These are phyloP conservation scores for Cyclanthera cordifolia DNA, from an alignment of 306 rosid species.

Conservation along the genomic window DNA sequence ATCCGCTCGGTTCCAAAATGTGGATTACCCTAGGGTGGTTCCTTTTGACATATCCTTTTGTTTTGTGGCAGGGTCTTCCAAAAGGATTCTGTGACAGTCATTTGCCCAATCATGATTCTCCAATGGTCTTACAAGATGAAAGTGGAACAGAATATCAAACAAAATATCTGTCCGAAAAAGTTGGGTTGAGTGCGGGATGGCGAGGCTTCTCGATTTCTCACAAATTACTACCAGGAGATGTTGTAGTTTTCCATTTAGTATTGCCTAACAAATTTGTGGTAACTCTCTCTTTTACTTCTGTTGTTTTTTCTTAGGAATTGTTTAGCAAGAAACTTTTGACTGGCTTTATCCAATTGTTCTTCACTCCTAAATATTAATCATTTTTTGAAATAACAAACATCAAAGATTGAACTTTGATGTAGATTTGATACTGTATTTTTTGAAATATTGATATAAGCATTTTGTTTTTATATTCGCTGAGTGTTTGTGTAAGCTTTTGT, in stretches of 20 bases:
- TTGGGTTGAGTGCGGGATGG: constrained; percentile 21
- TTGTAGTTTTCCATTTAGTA: constrained; percentile 18
- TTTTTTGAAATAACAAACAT: neutral
- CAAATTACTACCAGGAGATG: constrained; percentile 13
- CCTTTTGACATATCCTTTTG: neutral
- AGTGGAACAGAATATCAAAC: constrained; percentile 11
- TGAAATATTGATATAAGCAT: too few relatives aligned
- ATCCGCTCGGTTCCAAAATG: neutral
- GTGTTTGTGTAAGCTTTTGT: too few relatives aligned
- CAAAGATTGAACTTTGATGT: neutral
- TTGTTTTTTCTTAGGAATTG: neutral
- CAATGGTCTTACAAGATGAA: constrained; percentile 21
- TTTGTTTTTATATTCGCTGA: too few relatives aligned
- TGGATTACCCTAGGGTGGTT: neutral
- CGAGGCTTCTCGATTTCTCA: constrained; percentile 13
- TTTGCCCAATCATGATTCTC: constrained; percentile 16
- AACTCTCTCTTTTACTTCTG: neutral
- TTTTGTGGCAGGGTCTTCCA: constrained; percentile 16
- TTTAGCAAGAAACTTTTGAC: neutral
- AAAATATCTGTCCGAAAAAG: constrained; percentile 3
- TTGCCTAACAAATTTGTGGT: constrained; percentile 20
- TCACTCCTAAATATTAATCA: neutral
- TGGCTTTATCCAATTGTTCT: too few relatives aligned
- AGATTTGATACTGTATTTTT: neutral
- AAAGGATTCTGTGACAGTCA: constrained; percentile 15